A percentile compares a stretch with the other conserved stretches of the same genome.
phyloP scores from a whole-genome alignment of 495 filamentous ascomycete species.

The Cenococcum geophilum region DNA sequence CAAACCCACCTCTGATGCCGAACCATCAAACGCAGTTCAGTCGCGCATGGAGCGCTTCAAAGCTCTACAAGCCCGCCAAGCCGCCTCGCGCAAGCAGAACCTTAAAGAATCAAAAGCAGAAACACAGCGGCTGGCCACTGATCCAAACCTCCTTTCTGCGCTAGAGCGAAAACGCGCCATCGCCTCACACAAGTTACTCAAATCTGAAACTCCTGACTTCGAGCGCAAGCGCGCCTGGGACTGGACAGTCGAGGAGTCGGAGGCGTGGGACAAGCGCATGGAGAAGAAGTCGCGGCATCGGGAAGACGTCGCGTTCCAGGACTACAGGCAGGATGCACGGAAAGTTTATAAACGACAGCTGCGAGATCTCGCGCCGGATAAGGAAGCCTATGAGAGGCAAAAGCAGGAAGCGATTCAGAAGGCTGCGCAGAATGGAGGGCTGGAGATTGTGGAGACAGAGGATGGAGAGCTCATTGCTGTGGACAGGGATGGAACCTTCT shows the following conservation, averaged over 20 bases:
- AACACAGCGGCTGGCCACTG: not conserved
- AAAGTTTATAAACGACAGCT: conserved; percentile 94
- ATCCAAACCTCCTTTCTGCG: conserved; percentile 59
- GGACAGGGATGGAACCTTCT: conserved; percentile 84
- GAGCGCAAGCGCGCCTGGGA: conserved; percentile 98
- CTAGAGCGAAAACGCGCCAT: conserved; percentile 75
- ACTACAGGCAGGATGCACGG: conserved; percentile 76
- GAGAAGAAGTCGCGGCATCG: conserved; percentile 78
- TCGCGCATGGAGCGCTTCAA: conserved; percentile 5
- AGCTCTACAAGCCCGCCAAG: conserved; percentile 10
- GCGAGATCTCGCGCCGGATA: conserved; percentile 49
- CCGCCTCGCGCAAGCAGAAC: conserved; percentile 4
- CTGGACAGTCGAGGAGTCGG: conserved; percentile 90
- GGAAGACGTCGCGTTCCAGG: conserved; percentile 82
- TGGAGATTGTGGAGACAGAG: conserved; percentile 89
- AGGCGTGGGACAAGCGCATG: conserved; percentile 85
- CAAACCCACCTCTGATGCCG: not conserved
- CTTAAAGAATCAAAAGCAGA: conserved; percentile 10
- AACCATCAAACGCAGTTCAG: not conserved
- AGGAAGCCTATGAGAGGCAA: conserved; percentile 75
- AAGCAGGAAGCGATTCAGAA: conserved; percentile 79
- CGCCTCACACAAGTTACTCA: conserved; percentile 86
- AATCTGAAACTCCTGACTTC: conserved; percentile 88
- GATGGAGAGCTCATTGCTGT: conserved; percentile 92
- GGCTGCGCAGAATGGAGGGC: conserved; percentile 68